Evolutionary conservation across 768 basidiomycete species (phyloP), one percentile per base, ranked within the genome.

Genomic region (Artomyces pyxidatus): DNA sequence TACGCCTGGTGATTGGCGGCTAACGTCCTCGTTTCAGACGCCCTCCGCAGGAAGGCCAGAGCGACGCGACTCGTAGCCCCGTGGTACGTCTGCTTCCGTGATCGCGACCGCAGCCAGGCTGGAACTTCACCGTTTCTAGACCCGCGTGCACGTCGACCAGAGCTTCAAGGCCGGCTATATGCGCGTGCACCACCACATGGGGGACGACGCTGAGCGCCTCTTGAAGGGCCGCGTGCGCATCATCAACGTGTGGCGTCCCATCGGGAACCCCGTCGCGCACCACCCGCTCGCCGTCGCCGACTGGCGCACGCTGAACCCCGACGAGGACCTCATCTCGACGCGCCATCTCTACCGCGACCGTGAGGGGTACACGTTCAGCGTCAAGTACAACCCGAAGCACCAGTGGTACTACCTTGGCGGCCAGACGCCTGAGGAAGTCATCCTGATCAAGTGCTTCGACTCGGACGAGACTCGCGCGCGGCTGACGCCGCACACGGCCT

Each of bases 241-340:
- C 55, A 71, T 74, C 58, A 74, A 74, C 52, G 67, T 73, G 42
- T 73, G 73, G 73, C 69, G 73, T 23, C 72, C 71, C 4, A 71
- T 74, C 45, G 59, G 35, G 37, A 57, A 73, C 53, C 54, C 67
- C 10, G 71, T 68, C 30, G 63, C 63, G 23, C 68, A 74, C 55
- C 55, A 63, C 21, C 73, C 73, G 10, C 66, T 74, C 39, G 71
- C 68, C 4, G 58, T 71, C 4, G 65, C 65, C 1, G 73, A 74
- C 59, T 74, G 65, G 59, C 68, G 67, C 30, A 51, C 57, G 12
- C 45, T 74, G 48, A 61, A 74, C 56, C 52, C 54, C 17, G 57
- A 60, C 19, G 49, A 53, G 29, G 73, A 74, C 48, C 68, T 74
- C 23, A 51, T 71, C 8, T 55, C 65, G 17, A 62, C 65, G 17